Evolutionary conservation across 2,329 filamentous ascomycete species (phyloP).

Genomic region (Amphichorda felina): DNA sequence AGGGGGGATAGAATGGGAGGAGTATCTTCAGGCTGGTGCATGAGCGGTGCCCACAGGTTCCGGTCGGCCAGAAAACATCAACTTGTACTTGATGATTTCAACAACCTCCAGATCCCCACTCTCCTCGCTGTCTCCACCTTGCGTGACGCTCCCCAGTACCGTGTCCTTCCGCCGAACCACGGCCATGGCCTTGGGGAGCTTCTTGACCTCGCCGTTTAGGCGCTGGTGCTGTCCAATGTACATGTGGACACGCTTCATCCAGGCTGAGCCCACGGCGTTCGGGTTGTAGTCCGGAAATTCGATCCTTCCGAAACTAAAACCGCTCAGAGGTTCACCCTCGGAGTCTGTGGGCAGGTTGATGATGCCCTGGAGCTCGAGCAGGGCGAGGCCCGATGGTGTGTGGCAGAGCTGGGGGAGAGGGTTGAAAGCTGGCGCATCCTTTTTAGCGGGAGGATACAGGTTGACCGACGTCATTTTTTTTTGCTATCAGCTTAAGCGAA

Average conservation of each 20-base stretch:
- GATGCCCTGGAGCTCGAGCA: constrained; percentile 86
- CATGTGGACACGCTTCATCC: constrained; percentile 85
- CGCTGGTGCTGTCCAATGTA: constrained; percentile 85
- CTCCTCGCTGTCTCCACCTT: neutral
- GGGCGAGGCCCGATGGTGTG: constrained; percentile 77
- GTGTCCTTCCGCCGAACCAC: constrained; percentile 48
- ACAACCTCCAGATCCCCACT: constrained; percentile 56
- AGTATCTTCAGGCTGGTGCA: constrained; percentile 7
- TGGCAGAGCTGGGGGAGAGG: constrained; percentile 74
- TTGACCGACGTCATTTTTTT: constrained; percentile 20
- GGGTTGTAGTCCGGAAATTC: constrained; percentile 63
- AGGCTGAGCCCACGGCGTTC: constrained; percentile 40
- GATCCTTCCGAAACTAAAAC: constrained; percentile 51
- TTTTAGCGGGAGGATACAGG: constrained; percentile 26
- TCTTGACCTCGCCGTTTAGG: constrained; percentile 82
- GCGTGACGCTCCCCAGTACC: too few relatives aligned
- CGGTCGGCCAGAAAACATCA: constrained; percentile 73
- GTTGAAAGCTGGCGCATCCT: constrained; percentile 15
- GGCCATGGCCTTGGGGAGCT: constrained; percentile 65
- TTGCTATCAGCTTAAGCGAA: neutral
- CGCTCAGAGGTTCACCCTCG: constrained; percentile 14
- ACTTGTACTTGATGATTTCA: constrained; percentile 77
- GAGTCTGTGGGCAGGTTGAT: constrained; percentile 57
- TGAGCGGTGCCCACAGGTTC: constrained; percentile 60
- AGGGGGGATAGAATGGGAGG: neutral